These are phyloP conservation scores for Candida mesenterica DNA, from an alignment of 1,139 yeast genomes.

Conservation along the genomic window DNA sequence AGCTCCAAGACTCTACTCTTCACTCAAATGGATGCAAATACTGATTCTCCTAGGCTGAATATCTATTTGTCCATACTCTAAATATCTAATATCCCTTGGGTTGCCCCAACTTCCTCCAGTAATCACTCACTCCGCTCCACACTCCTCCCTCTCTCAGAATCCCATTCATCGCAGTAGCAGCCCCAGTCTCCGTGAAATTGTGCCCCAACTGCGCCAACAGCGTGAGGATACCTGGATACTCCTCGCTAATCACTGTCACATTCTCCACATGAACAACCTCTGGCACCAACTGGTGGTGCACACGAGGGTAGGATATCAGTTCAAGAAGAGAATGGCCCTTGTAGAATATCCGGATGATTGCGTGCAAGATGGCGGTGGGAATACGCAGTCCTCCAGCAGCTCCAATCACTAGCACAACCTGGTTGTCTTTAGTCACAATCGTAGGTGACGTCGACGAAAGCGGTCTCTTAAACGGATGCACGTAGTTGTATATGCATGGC, in stretches of 20 bases:
- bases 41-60: too few relatives aligned
- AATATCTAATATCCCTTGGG: conserved; percentile 37
- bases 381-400: conserved; percentile 96
- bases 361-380: conserved; percentile 80
- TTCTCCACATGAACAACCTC: conserved; percentile 63
- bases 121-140: conserved; percentile 40
- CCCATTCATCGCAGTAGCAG: conserved; percentile 46
- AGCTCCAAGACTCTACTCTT: too few relatives aligned
- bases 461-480: conserved; percentile 77
- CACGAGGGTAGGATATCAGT: conserved; percentile 71
- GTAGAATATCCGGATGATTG: conserved; percentile 64
- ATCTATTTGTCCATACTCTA: background rate
- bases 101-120: conserved; percentile 44
- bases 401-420: conserved; percentile 71
- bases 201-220: conserved; percentile 27
- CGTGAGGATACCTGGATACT: conserved; percentile 17
- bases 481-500: conserved; percentile 78
- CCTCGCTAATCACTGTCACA: conserved; percentile 28
- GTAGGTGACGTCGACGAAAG: conserved; percentile 82
- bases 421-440: conserved; percentile 50
- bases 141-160: conserved; percentile 25
- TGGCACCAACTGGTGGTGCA: conserved; percentile 90
- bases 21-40: too few relatives aligned
- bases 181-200: conserved; percentile 31
- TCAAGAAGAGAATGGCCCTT: conserved; percentile 59